Percentiles rank a stretch among this genome's conserved stretches.
Conservation (phyloP, 495 filamentous ascomycete genomes). For the Neohortaea acidophila region DNA sequence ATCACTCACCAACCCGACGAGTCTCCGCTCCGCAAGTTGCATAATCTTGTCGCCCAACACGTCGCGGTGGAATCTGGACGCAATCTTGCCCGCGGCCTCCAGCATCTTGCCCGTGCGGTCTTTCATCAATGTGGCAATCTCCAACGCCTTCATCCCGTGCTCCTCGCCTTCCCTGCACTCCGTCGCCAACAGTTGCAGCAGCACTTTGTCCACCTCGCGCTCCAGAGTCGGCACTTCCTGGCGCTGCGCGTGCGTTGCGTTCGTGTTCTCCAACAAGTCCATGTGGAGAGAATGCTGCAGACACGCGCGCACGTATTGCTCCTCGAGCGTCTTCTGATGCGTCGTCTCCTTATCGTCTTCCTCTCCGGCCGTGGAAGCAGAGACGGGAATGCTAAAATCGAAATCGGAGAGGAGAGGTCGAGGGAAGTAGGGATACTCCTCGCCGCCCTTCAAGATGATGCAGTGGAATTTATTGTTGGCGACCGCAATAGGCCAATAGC, state of each 20-base stretch:
- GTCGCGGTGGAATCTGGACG: slow-evolving; percentile 56
- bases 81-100: slow-evolving; percentile 71
- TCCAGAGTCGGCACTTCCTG: slow-evolving; percentile 53
- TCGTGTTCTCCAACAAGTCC: slow-evolving; percentile 51
- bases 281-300: slow-evolving; percentile 53
- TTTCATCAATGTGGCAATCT: slow-evolving; percentile 62
- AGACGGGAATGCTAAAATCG: slow-evolving; percentile 73
- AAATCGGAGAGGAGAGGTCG: slow-evolving; percentile 85
- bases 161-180: slow-evolving; percentile 91
- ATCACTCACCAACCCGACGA: slow-evolving; percentile 44
- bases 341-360: slow-evolving; percentile 28
- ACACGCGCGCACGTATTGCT: slow-evolving; percentile 61
- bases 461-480: slow-evolving; percentile 89
- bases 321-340: slow-evolving; percentile 42
- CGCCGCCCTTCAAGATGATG: slow-evolving; percentile 93
- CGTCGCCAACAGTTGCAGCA: slow-evolving; percentile 75
- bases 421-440: slow-evolving; percentile 88
- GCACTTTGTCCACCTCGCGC: slow-evolving; percentile 66
- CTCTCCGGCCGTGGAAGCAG: slow-evolving; percentile 30
- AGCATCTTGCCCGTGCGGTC: slow-evolving; percentile 71
- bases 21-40: slow-evolving; percentile 52
- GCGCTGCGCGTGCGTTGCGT: slow-evolving; percentile 43
- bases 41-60: slow-evolving; percentile 77
- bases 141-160: slow-evolving; percentile 81
- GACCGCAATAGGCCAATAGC: slow-evolving; percentile 90